Percentiles rank a stretch among this genome's conserved stretches.
These are phyloP conservation scores for Sugiyamaella lignohabitans DNA, from an alignment of 805 yeast species.

Conservation along the genomic window DNA sequence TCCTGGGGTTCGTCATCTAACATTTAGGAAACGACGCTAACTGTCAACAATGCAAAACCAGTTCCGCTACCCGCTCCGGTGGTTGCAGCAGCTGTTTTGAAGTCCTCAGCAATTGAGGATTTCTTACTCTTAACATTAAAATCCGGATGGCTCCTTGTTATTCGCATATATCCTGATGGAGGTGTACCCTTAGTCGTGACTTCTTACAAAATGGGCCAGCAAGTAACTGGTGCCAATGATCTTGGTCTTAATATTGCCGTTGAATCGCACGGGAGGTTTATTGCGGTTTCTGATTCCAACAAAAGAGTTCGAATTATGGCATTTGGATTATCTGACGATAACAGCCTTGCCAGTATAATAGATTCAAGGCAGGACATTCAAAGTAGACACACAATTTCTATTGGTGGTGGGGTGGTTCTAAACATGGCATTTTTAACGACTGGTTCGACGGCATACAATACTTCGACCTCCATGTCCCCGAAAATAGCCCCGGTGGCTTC, in stretches of 20 bases:
- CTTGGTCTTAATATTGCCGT: constrained; percentile 1
- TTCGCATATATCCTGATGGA: constrained; percentile 14
- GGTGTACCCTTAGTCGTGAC: constrained; percentile 11
- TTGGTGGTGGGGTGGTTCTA: constrained; percentile 1
- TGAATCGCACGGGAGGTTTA: constrained; percentile 6
- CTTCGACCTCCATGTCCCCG: neutral
- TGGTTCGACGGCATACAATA: neutral
- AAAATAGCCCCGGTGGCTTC: neutral
- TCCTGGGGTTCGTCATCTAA: no score
- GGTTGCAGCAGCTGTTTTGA: neutral
- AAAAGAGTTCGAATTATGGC: constrained; percentile 1
- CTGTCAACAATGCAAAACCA: neutral
- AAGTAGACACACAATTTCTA: neutral
- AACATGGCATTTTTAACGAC: constrained; percentile 1
- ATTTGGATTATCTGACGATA: neutral
- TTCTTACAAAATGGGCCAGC: neutral
- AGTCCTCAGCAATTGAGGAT: constrained; percentile 7
- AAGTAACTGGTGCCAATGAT: neutral
- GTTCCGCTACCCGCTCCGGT: constrained; percentile 1
- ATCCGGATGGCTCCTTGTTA: constrained; percentile 10
- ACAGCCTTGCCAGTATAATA: neutral
- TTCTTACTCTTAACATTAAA: constrained; percentile 6
- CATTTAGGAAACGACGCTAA: neutral
- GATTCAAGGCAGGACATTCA: neutral
- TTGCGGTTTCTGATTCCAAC: constrained; percentile 5